Conservation (phyloP, 352 stramenopile species). For the Thalassiosira exigua region DNA sequence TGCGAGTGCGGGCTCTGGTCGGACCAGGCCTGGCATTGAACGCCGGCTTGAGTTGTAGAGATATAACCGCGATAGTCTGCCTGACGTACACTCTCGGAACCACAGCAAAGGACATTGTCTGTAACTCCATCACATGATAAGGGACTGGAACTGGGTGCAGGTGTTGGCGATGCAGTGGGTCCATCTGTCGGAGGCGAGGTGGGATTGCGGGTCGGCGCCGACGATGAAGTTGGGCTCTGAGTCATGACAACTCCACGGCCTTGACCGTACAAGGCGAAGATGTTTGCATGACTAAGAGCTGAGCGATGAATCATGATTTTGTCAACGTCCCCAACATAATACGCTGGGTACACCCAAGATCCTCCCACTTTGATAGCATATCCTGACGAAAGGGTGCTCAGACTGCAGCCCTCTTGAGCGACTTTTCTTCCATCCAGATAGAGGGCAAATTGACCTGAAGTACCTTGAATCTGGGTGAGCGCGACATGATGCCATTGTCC, state of each 20-base stretch:
- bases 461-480: slow-evolving; percentile 2
- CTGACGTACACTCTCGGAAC: slow-evolving; percentile 11
- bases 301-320: slow-evolving; percentile 16
- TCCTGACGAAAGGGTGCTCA: slow-evolving; percentile 14
- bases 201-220: background rate
- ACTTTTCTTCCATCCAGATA: slow-evolving; percentile 21
- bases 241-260: slow-evolving; percentile 1
- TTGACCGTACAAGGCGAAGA: slow-evolving; percentile 16
- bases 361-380: slow-evolving; percentile 22
- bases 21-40: slow-evolving; percentile 18
- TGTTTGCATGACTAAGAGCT: slow-evolving; percentile 12
- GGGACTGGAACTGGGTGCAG: background rate
- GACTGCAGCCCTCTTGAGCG: slow-evolving; percentile 1
- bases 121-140: background rate
- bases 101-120: slow-evolving; percentile 2
- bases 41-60: background rate
- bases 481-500: slow-evolving; percentile 21
- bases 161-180: background rate
- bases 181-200: background rate
- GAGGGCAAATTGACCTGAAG: slow-evolving; percentile 5
- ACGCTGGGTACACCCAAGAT: slow-evolving; percentile 11
- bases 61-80: slow-evolving; percentile 28
- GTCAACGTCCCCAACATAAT: slow-evolving; percentile 22
- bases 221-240: background rate
- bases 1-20: slow-evolving; percentile 17